These are phyloP conservation scores for Cyathus striatus DNA, from an alignment of 768 basidiomycete genomes.

Conservation along the genomic window DNA sequence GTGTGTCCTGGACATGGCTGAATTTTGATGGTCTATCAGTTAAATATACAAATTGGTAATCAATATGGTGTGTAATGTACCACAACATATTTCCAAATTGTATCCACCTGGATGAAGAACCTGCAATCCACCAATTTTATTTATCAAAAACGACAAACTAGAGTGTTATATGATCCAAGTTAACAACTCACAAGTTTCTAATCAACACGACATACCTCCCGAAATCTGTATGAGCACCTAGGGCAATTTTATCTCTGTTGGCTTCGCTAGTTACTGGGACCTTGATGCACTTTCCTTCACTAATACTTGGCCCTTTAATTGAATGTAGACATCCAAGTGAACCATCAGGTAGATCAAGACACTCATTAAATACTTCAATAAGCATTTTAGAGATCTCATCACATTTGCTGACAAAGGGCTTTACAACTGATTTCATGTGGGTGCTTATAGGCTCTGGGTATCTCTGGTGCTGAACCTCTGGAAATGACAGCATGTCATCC, in stretches of 20 bases:
- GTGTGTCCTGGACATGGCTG: slow-evolving; percentile 47
- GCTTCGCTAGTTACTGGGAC: slow-evolving; percentile 30
- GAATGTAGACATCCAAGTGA: slow-evolving; percentile 37
- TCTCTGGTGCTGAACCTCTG: slow-evolving; percentile 37
- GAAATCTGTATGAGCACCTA: slow-evolving; percentile 67
- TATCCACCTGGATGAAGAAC: slow-evolving; percentile 52
- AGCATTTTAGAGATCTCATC: slow-evolving; percentile 45
- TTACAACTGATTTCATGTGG: slow-evolving; percentile 39
- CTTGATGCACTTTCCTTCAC: slow-evolving; percentile 49
- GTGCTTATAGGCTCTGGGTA: slow-evolving; percentile 50
- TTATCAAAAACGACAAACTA: slow-evolving; percentile 53
- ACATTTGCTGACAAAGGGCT: slow-evolving; percentile 49
- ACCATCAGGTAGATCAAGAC: slow-evolving; percentile 44
- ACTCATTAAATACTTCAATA: slow-evolving; percentile 46
- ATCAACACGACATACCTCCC: slow-evolving; percentile 46
- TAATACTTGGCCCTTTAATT: slow-evolving; percentile 38
- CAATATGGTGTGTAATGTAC: slow-evolving; percentile 24
- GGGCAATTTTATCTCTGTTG: slow-evolving; percentile 12
- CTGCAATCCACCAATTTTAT: slow-evolving; percentile 60
- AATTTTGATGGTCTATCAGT: not conserved
- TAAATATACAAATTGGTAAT: not conserved
- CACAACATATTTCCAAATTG: slow-evolving; percentile 60
- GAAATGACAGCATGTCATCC: slow-evolving; percentile 59
- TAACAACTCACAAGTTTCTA: too few relatives aligned
- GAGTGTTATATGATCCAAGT: slow-evolving; percentile 28